A percentile compares a stretch with the other conserved stretches of the same genome.
These are phyloP conservation scores for Nothophaeocryptopus gaeumannii DNA, from an alignment of 2,329 filamentous ascomycete genomes.

Conservation along the genomic window DNA sequence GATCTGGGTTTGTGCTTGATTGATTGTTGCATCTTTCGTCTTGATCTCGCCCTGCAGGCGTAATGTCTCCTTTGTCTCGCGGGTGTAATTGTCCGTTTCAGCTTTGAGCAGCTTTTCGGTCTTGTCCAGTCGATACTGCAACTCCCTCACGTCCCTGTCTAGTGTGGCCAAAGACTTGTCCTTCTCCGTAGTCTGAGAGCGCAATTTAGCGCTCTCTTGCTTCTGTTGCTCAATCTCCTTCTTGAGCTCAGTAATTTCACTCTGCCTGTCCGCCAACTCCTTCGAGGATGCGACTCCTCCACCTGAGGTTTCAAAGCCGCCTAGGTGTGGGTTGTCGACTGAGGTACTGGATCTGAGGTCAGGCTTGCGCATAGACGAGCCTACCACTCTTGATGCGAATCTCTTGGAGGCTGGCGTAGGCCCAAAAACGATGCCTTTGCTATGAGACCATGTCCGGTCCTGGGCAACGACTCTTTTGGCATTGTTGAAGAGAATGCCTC, in stretches of 20 bases:
- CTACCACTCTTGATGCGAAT: constrained; percentile 2
- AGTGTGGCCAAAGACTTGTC: neutral
- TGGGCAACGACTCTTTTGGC: constrained; percentile 3
- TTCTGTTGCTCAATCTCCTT: neutral
- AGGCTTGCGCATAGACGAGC: neutral
- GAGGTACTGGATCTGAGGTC: neutral
- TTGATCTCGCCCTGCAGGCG: neutral
- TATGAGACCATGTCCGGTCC: constrained; percentile 1
- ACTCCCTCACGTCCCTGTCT: neutral
- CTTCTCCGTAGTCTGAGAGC: neutral
- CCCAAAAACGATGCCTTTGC: neutral
- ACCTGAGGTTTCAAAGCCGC: neutral
- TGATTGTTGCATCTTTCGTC: neutral
- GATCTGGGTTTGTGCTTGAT: neutral
- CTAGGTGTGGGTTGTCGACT: constrained; percentile 3
- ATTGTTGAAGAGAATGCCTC: constrained; percentile 26
- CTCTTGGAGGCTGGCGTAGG: constrained; percentile 1
- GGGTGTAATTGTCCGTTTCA: neutral
- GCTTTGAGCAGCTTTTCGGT: neutral
- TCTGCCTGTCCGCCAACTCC: neutral
- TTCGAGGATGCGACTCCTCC: neutral
- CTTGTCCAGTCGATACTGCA: neutral
- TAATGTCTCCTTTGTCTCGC: neutral
- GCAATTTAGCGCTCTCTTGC: neutral
- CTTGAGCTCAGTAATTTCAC: neutral